These are phyloP conservation scores for Herpetomonas tarakana DNA, from an alignment of 208 protist species.

Conservation along the genomic window DNA sequence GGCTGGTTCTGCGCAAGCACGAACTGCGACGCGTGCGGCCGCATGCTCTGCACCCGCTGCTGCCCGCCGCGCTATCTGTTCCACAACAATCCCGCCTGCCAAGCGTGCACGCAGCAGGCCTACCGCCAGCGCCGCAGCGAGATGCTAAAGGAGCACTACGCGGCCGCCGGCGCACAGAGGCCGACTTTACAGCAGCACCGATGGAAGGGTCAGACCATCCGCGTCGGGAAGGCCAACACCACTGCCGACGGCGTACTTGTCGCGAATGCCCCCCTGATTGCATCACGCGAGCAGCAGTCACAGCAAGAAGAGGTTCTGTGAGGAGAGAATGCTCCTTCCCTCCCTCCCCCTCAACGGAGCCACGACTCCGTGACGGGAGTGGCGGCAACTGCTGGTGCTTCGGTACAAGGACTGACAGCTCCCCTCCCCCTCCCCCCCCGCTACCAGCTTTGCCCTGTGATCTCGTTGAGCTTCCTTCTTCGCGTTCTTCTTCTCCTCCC, in stretches of 20 bases:
- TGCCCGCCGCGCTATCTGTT: constrained; percentile 68
- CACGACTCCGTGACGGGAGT: no score
- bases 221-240: neutral
- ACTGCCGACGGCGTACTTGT: neutral
- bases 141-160: constrained; percentile 42
- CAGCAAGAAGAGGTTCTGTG: no score
- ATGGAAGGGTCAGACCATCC: neutral
- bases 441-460: no score
- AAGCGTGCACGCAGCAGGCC: constrained; percentile 52
- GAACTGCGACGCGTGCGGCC: constrained; percentile 85
- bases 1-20: constrained; percentile 58
- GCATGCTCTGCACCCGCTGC: constrained; percentile 69
- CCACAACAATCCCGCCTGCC: constrained; percentile 62
- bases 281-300: no score
- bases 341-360: no score
- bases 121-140: constrained; percentile 31
- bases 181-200: constrained; percentile 1
- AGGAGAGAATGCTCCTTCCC: no score
- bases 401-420: no score
- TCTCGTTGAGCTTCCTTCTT: no score
- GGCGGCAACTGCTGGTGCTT: no score
- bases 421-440: no score
- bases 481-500: no score
- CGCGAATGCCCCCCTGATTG: neutral
- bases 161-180: constrained; percentile 2